A percentile compares a stretch with the other conserved stretches of the same genome.
Evolutionary conservation across 805 yeast genomes (phyloP).

Genomic region (Kuraishia floccosa): DNA sequence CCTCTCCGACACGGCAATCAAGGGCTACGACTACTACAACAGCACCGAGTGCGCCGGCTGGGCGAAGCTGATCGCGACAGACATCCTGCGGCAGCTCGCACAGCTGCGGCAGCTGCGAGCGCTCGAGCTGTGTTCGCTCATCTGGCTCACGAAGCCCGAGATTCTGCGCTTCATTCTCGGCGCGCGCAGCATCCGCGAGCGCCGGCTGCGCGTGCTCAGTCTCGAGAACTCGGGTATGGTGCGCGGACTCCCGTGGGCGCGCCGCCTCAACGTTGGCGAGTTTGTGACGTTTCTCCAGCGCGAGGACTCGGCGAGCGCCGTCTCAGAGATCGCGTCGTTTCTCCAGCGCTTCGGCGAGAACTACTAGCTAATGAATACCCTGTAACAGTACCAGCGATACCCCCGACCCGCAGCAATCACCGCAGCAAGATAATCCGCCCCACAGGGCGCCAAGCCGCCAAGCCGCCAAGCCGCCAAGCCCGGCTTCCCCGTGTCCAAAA

Average conservation of each 20-base stretch:
- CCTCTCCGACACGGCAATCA: no score
- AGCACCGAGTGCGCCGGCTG: background rate
- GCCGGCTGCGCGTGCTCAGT: background rate
- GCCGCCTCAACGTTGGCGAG: background rate
- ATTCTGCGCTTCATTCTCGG: background rate
- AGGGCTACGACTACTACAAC: no score
- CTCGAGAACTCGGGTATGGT: slow-evolving; percentile 3
- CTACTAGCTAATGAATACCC: no score
- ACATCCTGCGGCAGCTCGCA: background rate
- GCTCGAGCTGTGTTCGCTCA: slow-evolving; percentile 2
- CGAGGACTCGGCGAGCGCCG: no score
- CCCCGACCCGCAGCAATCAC: no score
- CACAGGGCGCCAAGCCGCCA: no score
- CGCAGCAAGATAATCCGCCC: no score
- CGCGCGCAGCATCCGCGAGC: background rate
- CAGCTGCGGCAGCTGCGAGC: background rate
- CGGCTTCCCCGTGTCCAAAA: no score
- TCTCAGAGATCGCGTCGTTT: background rate
- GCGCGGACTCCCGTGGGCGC: slow-evolving; percentile 3
- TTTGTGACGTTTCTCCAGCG: no score
- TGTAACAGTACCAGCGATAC: no score
- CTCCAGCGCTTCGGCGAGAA: no score
- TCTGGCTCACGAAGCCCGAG: slow-evolving; percentile 3
- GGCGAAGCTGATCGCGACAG: background rate
- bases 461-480: no score